Evolutionary conservation across 208 protist genomes (phyloP).

Genomic region (Trypanosoma boissoni): DNA sequence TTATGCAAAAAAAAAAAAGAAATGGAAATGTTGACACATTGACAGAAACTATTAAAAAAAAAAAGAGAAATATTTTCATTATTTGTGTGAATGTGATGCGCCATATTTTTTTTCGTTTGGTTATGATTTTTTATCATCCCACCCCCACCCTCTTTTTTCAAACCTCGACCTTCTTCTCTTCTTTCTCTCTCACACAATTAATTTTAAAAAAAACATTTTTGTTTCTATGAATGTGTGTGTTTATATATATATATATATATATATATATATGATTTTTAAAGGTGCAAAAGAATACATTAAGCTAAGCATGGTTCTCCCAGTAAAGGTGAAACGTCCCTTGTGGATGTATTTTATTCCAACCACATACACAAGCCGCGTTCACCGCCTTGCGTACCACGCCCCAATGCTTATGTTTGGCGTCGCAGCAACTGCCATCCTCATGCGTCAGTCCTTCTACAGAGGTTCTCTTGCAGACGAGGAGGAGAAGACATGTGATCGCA

Average conservation of each 20-base stretch:
- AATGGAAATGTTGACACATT: not conserved
- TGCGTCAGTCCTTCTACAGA: constrained; percentile 87
- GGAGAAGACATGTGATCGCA: constrained; percentile 75
- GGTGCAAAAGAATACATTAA: constrained; percentile 20
- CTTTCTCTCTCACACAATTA: too few relatives aligned
- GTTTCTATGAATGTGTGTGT: not conserved
- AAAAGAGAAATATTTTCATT: not conserved
- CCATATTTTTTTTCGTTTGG: not conserved
- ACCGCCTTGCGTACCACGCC: constrained; percentile 61
- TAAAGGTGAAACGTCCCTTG: constrained; percentile 72
- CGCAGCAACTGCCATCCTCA: constrained; percentile 61
- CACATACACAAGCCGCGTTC: constrained; percentile 74
- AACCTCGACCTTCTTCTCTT: too few relatives aligned
- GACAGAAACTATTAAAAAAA: constrained; percentile 5
- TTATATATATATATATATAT: constrained; percentile 2
- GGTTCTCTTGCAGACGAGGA: constrained; percentile 78
- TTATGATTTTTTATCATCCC: not conserved
- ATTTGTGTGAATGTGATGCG: not conserved
- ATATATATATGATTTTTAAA: constrained; percentile 1
- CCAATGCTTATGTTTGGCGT: constrained; percentile 73
- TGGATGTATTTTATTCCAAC: constrained; percentile 70
- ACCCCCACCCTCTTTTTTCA: too few relatives aligned
- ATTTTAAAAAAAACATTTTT: too few relatives aligned
- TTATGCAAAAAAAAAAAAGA: constrained; percentile 1
- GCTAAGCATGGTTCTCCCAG: constrained; percentile 12